These are phyloP conservation scores for Azolla pinnata DNA, from an alignment of 75 land plant species.

Conservation along the genomic window DNA sequence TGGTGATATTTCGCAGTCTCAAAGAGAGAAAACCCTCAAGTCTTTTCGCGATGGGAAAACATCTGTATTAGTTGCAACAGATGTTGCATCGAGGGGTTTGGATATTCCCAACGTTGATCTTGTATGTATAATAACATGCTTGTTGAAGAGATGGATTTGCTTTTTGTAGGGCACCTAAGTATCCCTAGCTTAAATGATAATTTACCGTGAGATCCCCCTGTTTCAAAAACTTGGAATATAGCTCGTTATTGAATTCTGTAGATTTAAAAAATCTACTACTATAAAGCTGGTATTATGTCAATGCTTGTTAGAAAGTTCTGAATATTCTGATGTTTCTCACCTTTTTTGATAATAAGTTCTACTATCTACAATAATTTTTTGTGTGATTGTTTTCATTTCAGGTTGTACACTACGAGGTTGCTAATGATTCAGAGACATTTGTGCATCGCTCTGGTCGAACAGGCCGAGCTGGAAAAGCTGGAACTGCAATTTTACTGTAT, in stretches of 20 bases:
- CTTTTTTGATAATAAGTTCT: too few relatives aligned
- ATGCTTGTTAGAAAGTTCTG: too few relatives aligned
- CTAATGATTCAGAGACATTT: constrained; percentile 92
- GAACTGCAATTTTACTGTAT: constrained; percentile 72
- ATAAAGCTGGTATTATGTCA: too few relatives aligned
- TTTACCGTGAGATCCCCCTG: too few relatives aligned
- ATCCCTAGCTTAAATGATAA: too few relatives aligned
- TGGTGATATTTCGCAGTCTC: constrained; percentile 83
- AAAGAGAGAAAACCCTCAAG: constrained; percentile 66
- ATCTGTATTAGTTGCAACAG: constrained; percentile 85
- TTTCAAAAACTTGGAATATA: too few relatives aligned
- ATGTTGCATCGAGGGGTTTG: constrained; percentile 85
- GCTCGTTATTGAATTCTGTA: too few relatives aligned
- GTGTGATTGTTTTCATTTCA: too few relatives aligned
- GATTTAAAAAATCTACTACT: too few relatives aligned
- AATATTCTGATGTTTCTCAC: too few relatives aligned
- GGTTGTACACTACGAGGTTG: constrained; percentile 87
- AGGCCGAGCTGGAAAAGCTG: constrained; percentile 96
- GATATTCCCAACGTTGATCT: constrained; percentile 87
- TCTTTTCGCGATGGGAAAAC: constrained; percentile 75
- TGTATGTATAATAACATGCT: constrained; percentile 27
- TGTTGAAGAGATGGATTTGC: too few relatives aligned
- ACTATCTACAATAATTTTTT: constrained; percentile 1
- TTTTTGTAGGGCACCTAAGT: too few relatives aligned
- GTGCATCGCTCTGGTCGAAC: constrained; percentile 97